Base-by-base conservation (phyloP, 2,329 filamentous ascomycete genomes). In the Penicillium paneum region DNA sequence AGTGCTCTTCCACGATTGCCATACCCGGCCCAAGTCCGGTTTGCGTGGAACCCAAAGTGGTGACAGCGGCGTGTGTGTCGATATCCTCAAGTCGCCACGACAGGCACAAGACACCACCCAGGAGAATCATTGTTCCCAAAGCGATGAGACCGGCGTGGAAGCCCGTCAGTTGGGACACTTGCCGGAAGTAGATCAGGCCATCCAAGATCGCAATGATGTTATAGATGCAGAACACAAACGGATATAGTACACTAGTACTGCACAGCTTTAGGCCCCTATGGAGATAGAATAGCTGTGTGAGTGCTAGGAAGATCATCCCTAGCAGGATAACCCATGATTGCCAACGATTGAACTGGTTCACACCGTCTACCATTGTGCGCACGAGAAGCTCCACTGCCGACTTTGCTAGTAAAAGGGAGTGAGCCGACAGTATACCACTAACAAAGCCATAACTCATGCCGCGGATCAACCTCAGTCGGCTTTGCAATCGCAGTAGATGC, bases 171-270 rank as follows among this genome's bases (percentile, higher is more conserved):
- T 89, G 82, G 60, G 91, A 87, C 49, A 88, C 89, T 74, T 99
- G 94, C 65, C 88, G 83, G 76, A 97, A 99, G 75, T 97, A 99
- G 66, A 99, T 96, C 63, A 99, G 81, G 31, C 94, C 94, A 74
- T 99, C 94, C 63, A 97, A 79, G 64, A 99, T 99, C 62, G 94
- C 94, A 68, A 97, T 92, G 67, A 99, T 96, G 79, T 99, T 99
- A 81, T 97, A 99, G 61, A 97, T 85, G 80, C 94, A 99, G 75
- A 99, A 99, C 36, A 97, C 92, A 64, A 97, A 87, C 5, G 94
- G 94, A 74, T 99, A 99, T 63, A 99, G 81, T 58, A 97, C 88
- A 66, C 91, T 96, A 21, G 94, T 97, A 51, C 92, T 97, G 72
- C 95, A 91, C 49, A 99, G 82, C 74, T 96, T 96, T 59, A 99